These are phyloP conservation scores for Myriosclerotinia curreyana DNA, from an alignment of 2,329 filamentous ascomycete genomes.

Conservation along the genomic window DNA sequence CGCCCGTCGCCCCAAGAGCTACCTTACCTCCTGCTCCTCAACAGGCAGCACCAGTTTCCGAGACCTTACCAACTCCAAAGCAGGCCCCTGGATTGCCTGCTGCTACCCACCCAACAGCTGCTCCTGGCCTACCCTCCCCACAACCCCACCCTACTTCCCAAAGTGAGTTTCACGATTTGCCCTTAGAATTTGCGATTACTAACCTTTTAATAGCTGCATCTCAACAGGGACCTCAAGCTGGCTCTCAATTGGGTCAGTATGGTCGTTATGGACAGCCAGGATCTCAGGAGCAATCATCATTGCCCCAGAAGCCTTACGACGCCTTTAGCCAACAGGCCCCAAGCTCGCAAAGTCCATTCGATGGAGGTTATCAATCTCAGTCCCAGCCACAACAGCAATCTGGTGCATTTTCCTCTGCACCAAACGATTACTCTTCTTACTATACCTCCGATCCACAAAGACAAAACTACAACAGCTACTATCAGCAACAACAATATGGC, in stretches of 20 bases:
- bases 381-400: conserved; percentile 56
- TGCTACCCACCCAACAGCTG: conserved; percentile 45
- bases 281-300: conserved; percentile 57
- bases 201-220: conserved; percentile 19
- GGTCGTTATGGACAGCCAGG: conserved; percentile 64
- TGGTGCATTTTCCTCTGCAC: conserved; percentile 69
- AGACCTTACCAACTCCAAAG: conserved; percentile 50
- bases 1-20: conserved; percentile 80
- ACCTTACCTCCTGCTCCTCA: conserved; percentile 71
- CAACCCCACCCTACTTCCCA: conserved; percentile 42
- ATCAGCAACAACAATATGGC: conserved; percentile 55
- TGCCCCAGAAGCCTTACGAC: conserved; percentile 79
- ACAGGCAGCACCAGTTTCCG: conserved; percentile 53
- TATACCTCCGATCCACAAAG: conserved; percentile 76
- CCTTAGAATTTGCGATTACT: neutral
- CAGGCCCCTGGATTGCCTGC: conserved; percentile 49
- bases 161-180: conserved; percentile 29
- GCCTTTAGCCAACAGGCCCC: conserved; percentile 75
- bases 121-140: conserved; percentile 39
- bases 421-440: conserved; percentile 79
- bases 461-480: conserved; percentile 71
- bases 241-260: conserved; percentile 52
- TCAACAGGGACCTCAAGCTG: conserved; percentile 38
- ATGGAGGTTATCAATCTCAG: conserved; percentile 64
- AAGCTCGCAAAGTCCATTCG: conserved; percentile 57